phyloP scores from a whole-genome alignment of 2,329 filamentous ascomycete genomes.

The Diaporthe aspalathi region DNA sequence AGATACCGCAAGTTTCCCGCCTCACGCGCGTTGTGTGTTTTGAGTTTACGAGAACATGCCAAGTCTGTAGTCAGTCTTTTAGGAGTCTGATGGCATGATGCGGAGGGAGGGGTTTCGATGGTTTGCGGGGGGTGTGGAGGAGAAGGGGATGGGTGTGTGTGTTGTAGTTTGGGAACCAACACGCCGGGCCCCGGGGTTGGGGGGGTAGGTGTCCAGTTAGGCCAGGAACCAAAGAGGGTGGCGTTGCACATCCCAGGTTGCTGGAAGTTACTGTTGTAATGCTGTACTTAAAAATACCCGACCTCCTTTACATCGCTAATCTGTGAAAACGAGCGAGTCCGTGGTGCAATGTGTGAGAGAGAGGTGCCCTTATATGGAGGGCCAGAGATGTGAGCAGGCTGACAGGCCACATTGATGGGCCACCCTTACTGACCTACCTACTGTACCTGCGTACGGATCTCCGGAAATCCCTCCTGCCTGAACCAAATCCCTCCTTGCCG shows the following conservation, averaged over 20 bases:
- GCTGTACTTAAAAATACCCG: slow-evolving; percentile 7
- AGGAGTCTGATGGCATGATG: no score
- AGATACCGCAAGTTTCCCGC: no score
- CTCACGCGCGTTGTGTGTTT: no score
- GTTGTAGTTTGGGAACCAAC: background rate
- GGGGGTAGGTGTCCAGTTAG: no score
- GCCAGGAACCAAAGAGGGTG: background rate
- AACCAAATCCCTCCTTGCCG: no score
- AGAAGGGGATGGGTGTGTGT: background rate
- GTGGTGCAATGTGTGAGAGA: background rate
- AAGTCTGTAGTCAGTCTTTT: no score
- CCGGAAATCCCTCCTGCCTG: background rate
- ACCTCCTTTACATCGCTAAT: background rate
- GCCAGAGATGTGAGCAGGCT: background rate
- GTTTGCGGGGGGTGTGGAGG: no score
- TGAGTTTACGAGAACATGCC: no score
- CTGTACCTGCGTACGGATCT: background rate
- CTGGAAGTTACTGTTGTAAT: background rate
- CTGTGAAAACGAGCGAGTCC: background rate
- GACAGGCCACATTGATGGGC: background rate
- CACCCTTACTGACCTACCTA: background rate
- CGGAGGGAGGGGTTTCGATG: no score
- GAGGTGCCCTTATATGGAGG: background rate
- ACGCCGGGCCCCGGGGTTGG: no score
- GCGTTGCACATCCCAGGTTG: slow-evolving; percentile 26